A percentile compares a stretch with the other conserved stretches of the same genome.
These are phyloP conservation scores for Ophiobolus disseminans DNA, from an alignment of 2,329 filamentous ascomycete genomes.

Conservation along the genomic window DNA sequence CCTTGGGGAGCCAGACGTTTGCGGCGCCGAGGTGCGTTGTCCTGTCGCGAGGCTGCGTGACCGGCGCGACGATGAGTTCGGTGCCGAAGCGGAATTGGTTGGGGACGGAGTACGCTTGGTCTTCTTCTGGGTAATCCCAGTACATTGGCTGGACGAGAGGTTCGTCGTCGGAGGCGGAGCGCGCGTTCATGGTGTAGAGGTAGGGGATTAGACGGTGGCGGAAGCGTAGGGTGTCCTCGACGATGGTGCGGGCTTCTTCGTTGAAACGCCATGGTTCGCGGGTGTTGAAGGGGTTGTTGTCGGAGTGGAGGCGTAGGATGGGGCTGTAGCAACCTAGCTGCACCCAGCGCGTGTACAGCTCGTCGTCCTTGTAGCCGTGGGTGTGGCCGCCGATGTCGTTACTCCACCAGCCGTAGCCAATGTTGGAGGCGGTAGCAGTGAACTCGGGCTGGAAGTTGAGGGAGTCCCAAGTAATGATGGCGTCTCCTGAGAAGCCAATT, in stretches of 20 bases:
- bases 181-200: conserved; percentile 64
- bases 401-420: conserved; percentile 73
- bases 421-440: conserved; percentile 70
- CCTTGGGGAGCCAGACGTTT: conserved; percentile 64
- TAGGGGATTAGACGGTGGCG: conserved; percentile 68
- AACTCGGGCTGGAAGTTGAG: conserved; percentile 71
- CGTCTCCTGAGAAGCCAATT: conserved; percentile 70
- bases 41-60: conserved; percentile 59
- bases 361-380: conserved; percentile 62
- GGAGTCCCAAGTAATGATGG: conserved; percentile 65
- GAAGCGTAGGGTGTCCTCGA: conserved; percentile 60
- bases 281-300: conserved; percentile 63
- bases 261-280: conserved; percentile 69
- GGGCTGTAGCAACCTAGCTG: conserved; percentile 69
- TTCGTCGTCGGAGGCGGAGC: conserved; percentile 53
- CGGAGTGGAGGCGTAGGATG: conserved; percentile 67
- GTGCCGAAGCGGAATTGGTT: conserved; percentile 68
- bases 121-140: conserved; percentile 62
- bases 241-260: conserved; percentile 54
- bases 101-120: conserved; percentile 63
- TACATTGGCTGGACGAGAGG: conserved; percentile 69
- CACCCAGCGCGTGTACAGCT: conserved; percentile 66
- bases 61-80: conserved; percentile 63
- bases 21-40: conserved; percentile 57
- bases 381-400: conserved; percentile 73